phyloP scores from a whole-genome alignment of 176 grass and related monocot species.

The Panicum miliaceum region DNA sequence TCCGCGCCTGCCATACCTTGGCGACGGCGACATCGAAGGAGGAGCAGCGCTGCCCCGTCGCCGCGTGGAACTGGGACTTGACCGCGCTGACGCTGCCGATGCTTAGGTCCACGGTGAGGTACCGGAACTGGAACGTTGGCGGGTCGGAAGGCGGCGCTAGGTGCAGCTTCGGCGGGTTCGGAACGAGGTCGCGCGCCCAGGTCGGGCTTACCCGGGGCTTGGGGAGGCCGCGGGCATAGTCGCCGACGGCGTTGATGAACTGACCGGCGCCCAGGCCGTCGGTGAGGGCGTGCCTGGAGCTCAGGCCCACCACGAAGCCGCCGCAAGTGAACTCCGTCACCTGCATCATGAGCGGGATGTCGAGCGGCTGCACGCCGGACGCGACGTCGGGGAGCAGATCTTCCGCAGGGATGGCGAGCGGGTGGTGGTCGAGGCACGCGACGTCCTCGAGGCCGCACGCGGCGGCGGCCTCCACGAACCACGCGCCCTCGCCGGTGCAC shows the following conservation, averaged over 20 bases:
- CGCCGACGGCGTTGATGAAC: slow-evolving; percentile 79
- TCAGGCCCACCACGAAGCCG: slow-evolving; percentile 79
- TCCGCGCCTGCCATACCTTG: slow-evolving; percentile 72
- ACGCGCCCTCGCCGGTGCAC: slow-evolving; percentile 75
- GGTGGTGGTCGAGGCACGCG: slow-evolving; percentile 66
- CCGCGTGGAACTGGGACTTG: slow-evolving; percentile 60
- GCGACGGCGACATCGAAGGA: slow-evolving; percentile 79
- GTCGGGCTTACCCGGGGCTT: slow-evolving; percentile 49
- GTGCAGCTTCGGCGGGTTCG: not conserved
- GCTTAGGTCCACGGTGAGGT: slow-evolving; percentile 55
- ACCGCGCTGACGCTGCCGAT: slow-evolving; percentile 35
- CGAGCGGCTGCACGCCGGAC: slow-evolving; percentile 46
- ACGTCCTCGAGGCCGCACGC: slow-evolving; percentile 64
- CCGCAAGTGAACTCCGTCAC: slow-evolving; percentile 91
- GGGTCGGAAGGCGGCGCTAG: slow-evolving; percentile 46
- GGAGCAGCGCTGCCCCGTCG: slow-evolving; percentile 70
- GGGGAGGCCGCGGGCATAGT: slow-evolving; percentile 51
- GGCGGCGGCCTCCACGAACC: slow-evolving; percentile 70
- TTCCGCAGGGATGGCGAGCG: slow-evolving; percentile 58
- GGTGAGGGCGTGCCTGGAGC: slow-evolving; percentile 76
- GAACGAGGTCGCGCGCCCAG: slow-evolving; percentile 69
- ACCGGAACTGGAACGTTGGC: not conserved
- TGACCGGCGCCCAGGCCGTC: slow-evolving; percentile 85
- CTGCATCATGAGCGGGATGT: slow-evolving; percentile 79
- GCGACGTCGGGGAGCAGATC: slow-evolving; percentile 58